A percentile compares a stretch with the other conserved stretches of the same genome.
Evolutionary conservation across 2,329 filamentous ascomycete genomes (phyloP).

Genomic region (Fusarium sp.): DNA sequence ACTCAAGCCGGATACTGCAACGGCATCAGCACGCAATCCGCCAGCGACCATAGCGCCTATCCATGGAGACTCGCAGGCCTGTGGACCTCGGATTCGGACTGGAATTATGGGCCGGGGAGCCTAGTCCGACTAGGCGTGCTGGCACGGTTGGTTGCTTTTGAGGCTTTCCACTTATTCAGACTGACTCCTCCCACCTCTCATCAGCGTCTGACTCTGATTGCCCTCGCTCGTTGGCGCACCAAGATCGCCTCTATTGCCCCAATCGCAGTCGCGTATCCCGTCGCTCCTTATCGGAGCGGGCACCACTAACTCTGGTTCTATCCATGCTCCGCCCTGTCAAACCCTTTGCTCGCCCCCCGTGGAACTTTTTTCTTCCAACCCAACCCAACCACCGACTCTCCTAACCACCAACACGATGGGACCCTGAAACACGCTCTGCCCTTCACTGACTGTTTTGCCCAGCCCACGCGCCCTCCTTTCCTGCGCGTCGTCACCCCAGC

Average conservation of each 20-base stretch:
- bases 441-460: conserved; percentile 33
- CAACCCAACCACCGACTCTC: conserved; percentile 32
- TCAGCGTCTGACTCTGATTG: conserved; percentile 18
- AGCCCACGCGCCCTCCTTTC: conserved; percentile 17
- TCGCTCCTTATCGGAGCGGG: conserved; percentile 15
- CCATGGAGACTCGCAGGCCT: conserved; percentile 24
- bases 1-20: conserved; percentile 30
- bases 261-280: conserved; percentile 30
- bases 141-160: conserved; percentile 38
- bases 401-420: conserved; percentile 34
- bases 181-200: conserved; percentile 21
- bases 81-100: conserved; percentile 35
- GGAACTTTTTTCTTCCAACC: conserved; percentile 23
- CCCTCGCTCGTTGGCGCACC: conserved; percentile 19
- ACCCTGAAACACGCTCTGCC: conserved; percentile 42
- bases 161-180: conserved; percentile 21
- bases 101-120: conserved; percentile 40
- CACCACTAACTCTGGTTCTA: conserved; percentile 36
- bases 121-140: conserved; percentile 32
- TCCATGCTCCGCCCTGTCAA: conserved; percentile 38
- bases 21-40: conserved; percentile 40
- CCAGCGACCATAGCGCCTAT: conserved; percentile 36
- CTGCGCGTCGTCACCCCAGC: conserved; percentile 31
- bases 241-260: conserved; percentile 26
- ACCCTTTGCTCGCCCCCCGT: conserved; percentile 38